Percentiles rank a stretch among this genome's conserved stretches.
These are phyloP conservation scores for Daldinia concentrica DNA, from an alignment of 495 filamentous ascomycete species.

Conservation along the genomic window DNA sequence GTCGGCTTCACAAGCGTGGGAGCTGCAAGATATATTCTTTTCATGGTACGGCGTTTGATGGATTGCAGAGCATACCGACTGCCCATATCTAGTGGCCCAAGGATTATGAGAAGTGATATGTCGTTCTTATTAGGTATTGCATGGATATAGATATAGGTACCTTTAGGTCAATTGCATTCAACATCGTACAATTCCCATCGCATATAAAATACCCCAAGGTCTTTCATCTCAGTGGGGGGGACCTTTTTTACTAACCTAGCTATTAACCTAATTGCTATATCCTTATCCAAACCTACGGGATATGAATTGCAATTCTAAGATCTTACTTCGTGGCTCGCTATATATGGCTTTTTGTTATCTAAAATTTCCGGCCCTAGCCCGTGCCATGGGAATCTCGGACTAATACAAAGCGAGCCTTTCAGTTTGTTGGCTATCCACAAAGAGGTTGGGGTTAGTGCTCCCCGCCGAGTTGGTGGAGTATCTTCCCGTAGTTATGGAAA, in stretches of 20 bases:
- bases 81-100: constrained; percentile 4
- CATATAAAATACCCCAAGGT: neutral
- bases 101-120: constrained; percentile 9
- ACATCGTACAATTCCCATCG: neutral
- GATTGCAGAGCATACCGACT: constrained; percentile 15
- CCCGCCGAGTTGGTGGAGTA: constrained; percentile 32
- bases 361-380: constrained; percentile 24
- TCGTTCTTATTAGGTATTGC: constrained; percentile 8
- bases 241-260: neutral
- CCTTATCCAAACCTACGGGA: neutral
- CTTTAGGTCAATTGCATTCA: constrained; percentile 8
- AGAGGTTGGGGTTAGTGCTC: constrained; percentile 20
- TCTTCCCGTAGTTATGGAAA: constrained; percentile 6
- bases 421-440: neutral
- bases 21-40: constrained; percentile 13
- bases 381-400: constrained; percentile 19
- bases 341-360: neutral
- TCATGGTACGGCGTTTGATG: constrained; percentile 27
- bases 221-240: neutral
- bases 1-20: neutral
- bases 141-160: constrained; percentile 27
- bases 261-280: neutral
- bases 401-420: constrained; percentile 28
- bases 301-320: neutral
- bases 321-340: constrained; percentile 1